Conservation (phyloP, 2,329 filamentous ascomycete species). For the Pseudofabraea citricarpa region DNA sequence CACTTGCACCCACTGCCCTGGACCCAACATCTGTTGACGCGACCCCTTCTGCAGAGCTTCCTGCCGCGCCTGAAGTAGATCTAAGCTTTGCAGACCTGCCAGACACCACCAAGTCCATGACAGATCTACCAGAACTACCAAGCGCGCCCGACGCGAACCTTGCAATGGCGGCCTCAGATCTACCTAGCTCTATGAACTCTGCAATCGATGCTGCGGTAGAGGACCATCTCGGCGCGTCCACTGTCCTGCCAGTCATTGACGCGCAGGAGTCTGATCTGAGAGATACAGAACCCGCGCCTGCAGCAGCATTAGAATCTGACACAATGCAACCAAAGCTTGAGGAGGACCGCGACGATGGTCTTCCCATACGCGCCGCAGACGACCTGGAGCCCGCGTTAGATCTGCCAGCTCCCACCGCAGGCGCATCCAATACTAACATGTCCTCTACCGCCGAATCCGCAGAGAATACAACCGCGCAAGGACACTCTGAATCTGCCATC, state of each 20-base stretch:
- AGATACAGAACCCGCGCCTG: slow-evolving; percentile 9
- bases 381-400: neutral
- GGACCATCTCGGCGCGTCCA: slow-evolving; percentile 16
- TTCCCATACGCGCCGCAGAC: neutral
- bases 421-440: neutral
- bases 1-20: slow-evolving; percentile 9
- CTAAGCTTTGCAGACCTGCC: slow-evolving; percentile 13
- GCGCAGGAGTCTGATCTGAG: slow-evolving; percentile 26
- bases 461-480: neutral
- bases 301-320: neutral
- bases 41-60: slow-evolving; percentile 1
- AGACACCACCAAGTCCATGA: slow-evolving; percentile 14
- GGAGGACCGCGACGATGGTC: neutral
- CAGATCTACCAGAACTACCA: slow-evolving; percentile 10
- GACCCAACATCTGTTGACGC: slow-evolving; percentile 2
- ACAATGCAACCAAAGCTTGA: neutral
- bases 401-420: neutral
- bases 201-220: slow-evolving; percentile 20
- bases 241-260: slow-evolving; percentile 26
- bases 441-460: neutral
- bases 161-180: slow-evolving; percentile 3
- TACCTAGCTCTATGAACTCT: slow-evolving; percentile 12
- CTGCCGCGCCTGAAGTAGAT: slow-evolving; percentile 10
- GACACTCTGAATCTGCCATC: neutral
- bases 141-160: slow-evolving; percentile 10